These are phyloP conservation scores for Allium fistulosum DNA, from an alignment of 106 monocot species.

Conservation along the genomic window DNA sequence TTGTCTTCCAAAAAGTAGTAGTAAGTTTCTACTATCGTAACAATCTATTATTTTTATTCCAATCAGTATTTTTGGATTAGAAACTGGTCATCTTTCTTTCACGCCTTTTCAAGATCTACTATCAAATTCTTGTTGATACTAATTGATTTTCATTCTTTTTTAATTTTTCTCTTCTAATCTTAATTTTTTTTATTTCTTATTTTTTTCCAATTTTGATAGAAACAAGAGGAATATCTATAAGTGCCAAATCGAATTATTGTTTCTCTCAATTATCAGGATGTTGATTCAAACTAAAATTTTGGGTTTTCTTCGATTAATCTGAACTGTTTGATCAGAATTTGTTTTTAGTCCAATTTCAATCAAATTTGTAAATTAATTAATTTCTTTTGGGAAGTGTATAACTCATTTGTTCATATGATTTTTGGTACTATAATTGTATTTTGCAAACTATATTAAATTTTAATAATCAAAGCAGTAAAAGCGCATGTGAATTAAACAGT, in stretches of 20 bases:
- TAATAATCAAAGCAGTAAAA: background rate
- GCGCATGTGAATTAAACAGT: background rate
- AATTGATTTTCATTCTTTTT: background rate
- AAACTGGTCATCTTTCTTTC: background rate
- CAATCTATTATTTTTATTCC: background rate
- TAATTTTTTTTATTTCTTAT: background rate
- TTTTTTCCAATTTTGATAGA: background rate
- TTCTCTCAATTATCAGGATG: no score
- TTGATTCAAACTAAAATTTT: no score
- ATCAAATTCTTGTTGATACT: background rate
- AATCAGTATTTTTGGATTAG: background rate
- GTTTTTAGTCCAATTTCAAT: background rate
- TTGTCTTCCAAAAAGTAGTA: constrained; percentile 4
- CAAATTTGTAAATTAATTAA: no score
- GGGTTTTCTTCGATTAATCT: no score
- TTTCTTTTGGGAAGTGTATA: background rate
- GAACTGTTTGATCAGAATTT: background rate
- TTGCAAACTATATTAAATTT: background rate
- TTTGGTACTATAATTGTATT: background rate
- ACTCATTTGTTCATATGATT: constrained; percentile 3
- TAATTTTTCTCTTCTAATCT: background rate
- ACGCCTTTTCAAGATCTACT: constrained; percentile 1
- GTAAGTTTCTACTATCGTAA: background rate
- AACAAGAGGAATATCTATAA: no score
- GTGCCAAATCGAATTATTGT: no score